These are phyloP conservation scores for Tricholoma bakamatsutake DNA, from an alignment of 768 basidiomycete species.

Conservation along the genomic window DNA sequence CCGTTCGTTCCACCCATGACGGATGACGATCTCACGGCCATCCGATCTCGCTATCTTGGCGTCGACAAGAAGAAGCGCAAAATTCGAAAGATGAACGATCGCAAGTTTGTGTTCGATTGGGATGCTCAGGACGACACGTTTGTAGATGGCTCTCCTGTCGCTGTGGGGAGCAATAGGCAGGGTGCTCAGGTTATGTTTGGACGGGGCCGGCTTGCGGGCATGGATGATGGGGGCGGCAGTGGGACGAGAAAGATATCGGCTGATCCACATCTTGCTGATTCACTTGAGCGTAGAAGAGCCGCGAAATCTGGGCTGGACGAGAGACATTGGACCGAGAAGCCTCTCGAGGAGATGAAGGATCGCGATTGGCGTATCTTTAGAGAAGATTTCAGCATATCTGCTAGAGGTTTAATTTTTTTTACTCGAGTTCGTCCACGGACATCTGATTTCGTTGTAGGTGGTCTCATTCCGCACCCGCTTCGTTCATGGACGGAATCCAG, in stretches of 20 bases:
- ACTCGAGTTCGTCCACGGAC: neutral
- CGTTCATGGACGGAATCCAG: constrained; percentile 87
- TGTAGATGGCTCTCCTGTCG: constrained; percentile 66
- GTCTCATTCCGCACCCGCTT: constrained; percentile 88
- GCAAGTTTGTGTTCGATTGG: constrained; percentile 99
- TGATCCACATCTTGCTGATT: constrained; percentile 62
- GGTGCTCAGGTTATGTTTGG: constrained; percentile 89
- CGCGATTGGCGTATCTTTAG: constrained; percentile 99
- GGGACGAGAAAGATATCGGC: constrained; percentile 30
- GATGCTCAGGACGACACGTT: constrained; percentile 95
- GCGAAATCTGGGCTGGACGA: constrained; percentile 83
- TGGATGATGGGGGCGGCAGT: constrained; percentile 68
- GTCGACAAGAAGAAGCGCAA: constrained; percentile 92
- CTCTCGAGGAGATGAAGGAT: constrained; percentile 89
- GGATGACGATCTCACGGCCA: constrained; percentile 71
- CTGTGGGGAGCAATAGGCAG: constrained; percentile 65
- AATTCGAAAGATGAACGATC: constrained; percentile 90
- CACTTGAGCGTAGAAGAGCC: constrained; percentile 77
- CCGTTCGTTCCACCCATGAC: constrained; percentile 63
- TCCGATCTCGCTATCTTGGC: constrained; percentile 92
- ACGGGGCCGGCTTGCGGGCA: constrained; percentile 75
- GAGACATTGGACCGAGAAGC: constrained; percentile 97
- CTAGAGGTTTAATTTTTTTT: constrained; percentile 58
- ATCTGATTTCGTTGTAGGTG: constrained; percentile 45
- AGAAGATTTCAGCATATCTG: constrained; percentile 96